Evolutionary conservation across 2,329 filamentous ascomycete species (phyloP).

Genomic region (Drechslerella dactyloides): DNA sequence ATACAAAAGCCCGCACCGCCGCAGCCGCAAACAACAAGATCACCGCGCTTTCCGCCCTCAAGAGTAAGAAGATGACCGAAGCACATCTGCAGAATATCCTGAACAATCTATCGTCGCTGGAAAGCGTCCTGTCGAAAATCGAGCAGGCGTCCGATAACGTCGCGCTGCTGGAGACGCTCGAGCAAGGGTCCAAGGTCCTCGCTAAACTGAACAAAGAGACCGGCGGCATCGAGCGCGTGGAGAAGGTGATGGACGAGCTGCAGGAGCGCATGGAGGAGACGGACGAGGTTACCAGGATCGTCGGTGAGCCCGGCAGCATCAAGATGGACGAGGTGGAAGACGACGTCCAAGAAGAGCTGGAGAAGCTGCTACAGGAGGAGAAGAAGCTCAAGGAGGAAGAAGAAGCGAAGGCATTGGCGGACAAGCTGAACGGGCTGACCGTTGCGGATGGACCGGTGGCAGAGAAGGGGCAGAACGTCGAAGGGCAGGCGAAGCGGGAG

Average conservation of each 20-base stretch:
- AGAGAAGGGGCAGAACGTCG: conserved; percentile 54
- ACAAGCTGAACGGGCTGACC: conserved; percentile 55
- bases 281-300: conserved; percentile 79
- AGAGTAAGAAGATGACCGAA: conserved; percentile 82
- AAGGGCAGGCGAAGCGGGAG: conserved; percentile 52
- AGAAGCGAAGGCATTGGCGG: conserved; percentile 60
- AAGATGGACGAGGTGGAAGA: conserved; percentile 69
- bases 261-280: conserved; percentile 79
- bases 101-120: conserved; percentile 77
- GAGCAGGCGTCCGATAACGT: conserved; percentile 85
- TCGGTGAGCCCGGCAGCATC: conserved; percentile 68
- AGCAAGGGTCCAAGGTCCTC: conserved; percentile 75
- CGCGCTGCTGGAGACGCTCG: conserved; percentile 81
- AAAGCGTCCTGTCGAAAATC: conserved; percentile 81
- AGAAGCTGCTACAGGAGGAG: conserved; percentile 71
- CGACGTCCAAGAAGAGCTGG: conserved; percentile 87
- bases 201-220: conserved; percentile 75
- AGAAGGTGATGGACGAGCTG: conserved; percentile 75
- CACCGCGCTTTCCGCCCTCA: conserved; percentile 77
- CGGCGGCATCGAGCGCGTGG: conserved; percentile 77
- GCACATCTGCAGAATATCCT: conserved; percentile 73
- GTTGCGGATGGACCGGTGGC: conserved; percentile 25
- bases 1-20: conserved; percentile 70
- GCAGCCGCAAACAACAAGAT: conserved; percentile 75
- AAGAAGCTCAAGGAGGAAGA: conserved; percentile 61